phyloP scores from a whole-genome alignment of 306 rosid genomes.

The Datisca glomerata region DNA sequence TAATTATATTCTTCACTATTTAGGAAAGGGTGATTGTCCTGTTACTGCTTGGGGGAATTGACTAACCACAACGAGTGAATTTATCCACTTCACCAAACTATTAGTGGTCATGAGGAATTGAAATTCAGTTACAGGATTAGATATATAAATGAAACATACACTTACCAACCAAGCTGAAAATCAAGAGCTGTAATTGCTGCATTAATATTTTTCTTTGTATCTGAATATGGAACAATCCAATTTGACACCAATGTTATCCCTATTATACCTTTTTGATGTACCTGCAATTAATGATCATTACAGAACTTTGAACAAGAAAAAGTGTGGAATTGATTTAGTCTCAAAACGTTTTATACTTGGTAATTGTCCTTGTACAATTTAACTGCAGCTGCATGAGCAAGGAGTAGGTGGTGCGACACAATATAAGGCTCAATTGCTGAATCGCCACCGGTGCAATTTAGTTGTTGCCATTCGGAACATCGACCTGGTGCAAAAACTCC shows the following conservation, averaged over 20 bases:
- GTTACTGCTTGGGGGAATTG: no score
- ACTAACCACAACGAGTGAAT: no score
- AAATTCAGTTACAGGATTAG: no score
- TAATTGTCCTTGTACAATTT: conserved; percentile 26
- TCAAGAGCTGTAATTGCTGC: conserved; percentile 38
- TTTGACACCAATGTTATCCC: conserved; percentile 32
- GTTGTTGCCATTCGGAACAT: conserved; percentile 26
- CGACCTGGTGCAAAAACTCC: conserved; percentile 25
- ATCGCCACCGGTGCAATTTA: conserved; percentile 30
- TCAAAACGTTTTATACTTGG: conserved; percentile 18
- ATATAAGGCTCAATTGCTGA: conserved; percentile 34
- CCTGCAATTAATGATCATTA: conserved; percentile 15
- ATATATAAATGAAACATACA: background rate
- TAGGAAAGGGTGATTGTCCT: no score
- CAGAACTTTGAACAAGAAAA: background rate
- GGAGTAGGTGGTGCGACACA: conserved; percentile 27
- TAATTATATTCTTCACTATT: no score
- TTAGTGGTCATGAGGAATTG: no score
- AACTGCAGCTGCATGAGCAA: conserved; percentile 41
- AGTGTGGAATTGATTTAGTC: background rate
- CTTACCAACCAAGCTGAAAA: conserved; percentile 49
- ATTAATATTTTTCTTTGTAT: conserved; percentile 11
- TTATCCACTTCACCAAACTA: no score
- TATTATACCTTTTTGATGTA: conserved; percentile 32
- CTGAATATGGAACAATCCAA: conserved; percentile 36